Evolutionary conservation across 2,329 filamentous ascomycete genomes (phyloP), one percentile per base, ranked within the genome.

Genomic region (Berkeleyomyces basicola): DNA sequence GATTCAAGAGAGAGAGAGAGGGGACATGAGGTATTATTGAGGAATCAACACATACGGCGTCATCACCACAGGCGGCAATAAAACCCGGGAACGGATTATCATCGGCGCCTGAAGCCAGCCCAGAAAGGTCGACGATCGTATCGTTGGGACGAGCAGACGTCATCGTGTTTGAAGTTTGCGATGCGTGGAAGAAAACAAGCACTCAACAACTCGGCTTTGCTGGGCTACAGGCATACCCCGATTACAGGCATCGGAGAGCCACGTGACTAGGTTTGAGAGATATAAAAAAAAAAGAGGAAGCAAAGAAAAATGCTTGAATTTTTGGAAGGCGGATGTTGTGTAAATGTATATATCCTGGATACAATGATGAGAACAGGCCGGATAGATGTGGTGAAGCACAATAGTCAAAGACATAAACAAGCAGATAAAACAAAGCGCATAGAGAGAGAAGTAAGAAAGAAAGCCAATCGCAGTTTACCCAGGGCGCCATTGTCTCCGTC

Each of bases 51-150:
- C 79, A 69, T 77, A 92, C 88, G 61, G 83, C 75, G 67, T 88
- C 77, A 70, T 86, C 76, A 58, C 83, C 73, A 70, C 85, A 90
- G 7, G 81, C 79, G 49, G 79, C 72, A 64, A 95, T 87, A 64
- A 95, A 74, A 16, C 84, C 82, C 67, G 88, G 23, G 42, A 61
- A 65, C 6, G 42, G 49, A 16, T 62, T 62, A 7, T 40, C 14
- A 39, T 62, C 53, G 31, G 37, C 57, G 42, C 40, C 6, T 14
- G 59, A 31, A 40, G 53, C 33, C 11, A 64, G 46, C 10, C 60
- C 60, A 9, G 57, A 61, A 3, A 61, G 53, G 16, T 63, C 58
- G 36, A 49, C 58, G 37, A 63, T 61, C 9, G 40, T 47, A 16
- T 63, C 62, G 46, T 63, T 63, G 11, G 63, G 59, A 33, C 60